Conservation (phyloP, 2,329 filamentous ascomycete genomes). For the Neofusicoccum parvum region DNA sequence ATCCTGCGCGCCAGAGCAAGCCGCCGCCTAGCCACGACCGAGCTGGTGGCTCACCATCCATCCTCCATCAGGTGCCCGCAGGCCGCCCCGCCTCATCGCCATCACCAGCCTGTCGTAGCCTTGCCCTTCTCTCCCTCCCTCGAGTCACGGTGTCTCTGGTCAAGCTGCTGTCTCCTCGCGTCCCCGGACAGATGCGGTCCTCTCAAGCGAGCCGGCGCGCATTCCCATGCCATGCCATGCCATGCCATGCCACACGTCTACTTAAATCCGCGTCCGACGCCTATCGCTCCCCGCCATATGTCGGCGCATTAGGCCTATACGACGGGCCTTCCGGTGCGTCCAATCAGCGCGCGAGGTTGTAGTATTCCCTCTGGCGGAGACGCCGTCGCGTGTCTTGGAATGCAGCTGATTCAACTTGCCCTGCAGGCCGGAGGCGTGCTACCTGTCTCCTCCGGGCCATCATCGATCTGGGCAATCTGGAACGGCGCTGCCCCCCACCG, state of each 20-base stretch:
- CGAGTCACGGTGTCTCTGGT: neutral
- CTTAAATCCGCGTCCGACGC: neutral
- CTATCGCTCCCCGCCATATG: neutral
- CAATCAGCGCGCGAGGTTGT: neutral
- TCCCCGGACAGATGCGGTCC: neutral
- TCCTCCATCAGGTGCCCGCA: neutral
- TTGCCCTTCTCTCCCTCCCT: neutral
- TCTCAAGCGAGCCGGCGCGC: conserved; percentile 6
- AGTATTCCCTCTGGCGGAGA: neutral
- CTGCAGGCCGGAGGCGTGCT: neutral
- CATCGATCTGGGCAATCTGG: neutral
- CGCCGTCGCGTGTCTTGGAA: neutral
- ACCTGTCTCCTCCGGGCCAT: neutral
- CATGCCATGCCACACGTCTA: neutral
- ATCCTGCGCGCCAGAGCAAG: neutral
- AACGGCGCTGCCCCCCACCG: neutral
- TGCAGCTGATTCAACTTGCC: neutral
- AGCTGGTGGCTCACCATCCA: neutral
- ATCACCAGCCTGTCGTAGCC: neutral
- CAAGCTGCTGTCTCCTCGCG: neutral
- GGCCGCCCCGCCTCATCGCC: neutral
- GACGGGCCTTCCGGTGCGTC: neutral
- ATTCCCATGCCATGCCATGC: neutral
- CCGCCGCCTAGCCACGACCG: neutral
- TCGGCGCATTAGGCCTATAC: neutral